Base-by-base conservation (phyloP, 208 protist genomes). In the Trypanosoma conorhini region DNA sequence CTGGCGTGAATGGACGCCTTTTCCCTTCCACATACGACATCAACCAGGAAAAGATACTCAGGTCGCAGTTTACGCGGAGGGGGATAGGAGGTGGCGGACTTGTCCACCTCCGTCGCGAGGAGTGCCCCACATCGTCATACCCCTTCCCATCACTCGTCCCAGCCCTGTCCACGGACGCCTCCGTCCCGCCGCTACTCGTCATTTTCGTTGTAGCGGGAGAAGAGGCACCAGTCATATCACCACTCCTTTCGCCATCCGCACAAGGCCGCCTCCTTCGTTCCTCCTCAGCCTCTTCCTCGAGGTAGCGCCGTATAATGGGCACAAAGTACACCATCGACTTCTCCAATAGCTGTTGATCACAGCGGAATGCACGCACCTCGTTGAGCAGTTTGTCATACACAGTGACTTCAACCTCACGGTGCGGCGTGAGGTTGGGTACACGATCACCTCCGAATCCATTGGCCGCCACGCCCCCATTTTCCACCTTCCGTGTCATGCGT, bases 11-110 rank as follows among this genome's bases (percentile, higher is more conserved):
- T 30, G 62, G 54, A 0, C 76, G 81, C n/a, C 69, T 28, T 22
- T 82, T 74, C 5, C 74, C 84, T 40, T 84, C 40, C 1, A 92
- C 51, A 76, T 86, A 89, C 28, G 74, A 44, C 55, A 94, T 68
- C n/a, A 94, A 70, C 86, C 89, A 94, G 17, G 81, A 64, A 64
- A 94, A 94, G 13, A 87, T 84, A 51, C 48, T 48, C 55, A 90
- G 66, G 15, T 91, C 84, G 63, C 89, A 94, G 60, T 86, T 89
- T 9, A 87, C 89, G 46, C 80, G 80, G 0, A 94, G 67, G 26
- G 76, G 74, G 50, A 94, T 59, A 7, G 76, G 67, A 19, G 51
- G 42, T 17, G 61, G 46, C 31, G 50, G 21, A 38, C 17, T 17
- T 24, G 21, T 15, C 9, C 15, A 19, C 5, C 58, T 69, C 0